A percentile compares a stretch with the other conserved stretches of the same genome.
phyloP scores from a whole-genome alignment of 2,329 filamentous ascomycete species.

The Westerdykella aurantiaca region DNA sequence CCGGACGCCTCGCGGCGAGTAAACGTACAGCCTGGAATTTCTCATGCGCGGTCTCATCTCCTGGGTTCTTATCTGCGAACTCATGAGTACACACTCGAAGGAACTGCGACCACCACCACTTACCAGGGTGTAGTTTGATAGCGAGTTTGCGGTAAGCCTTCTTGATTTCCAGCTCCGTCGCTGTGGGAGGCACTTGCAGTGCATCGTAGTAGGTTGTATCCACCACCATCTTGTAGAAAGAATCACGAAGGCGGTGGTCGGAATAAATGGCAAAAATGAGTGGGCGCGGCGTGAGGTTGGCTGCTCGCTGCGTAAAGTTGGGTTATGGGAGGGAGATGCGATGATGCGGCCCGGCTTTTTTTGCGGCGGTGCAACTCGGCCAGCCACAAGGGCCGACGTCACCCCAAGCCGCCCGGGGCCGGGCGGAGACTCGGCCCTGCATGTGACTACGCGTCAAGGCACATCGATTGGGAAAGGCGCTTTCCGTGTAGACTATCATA shows the following conservation, averaged over 20 bases:
- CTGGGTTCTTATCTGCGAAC: constrained; percentile 84
- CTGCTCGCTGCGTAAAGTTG: not conserved
- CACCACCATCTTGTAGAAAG: constrained; percentile 60
- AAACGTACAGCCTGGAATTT: constrained; percentile 78
- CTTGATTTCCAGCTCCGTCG: constrained; percentile 89
- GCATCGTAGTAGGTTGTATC: constrained; percentile 87
- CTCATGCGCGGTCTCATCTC: constrained; percentile 86
- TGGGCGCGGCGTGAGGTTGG: not conserved
- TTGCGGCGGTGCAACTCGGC: constrained; percentile 7
- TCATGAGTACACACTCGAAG: constrained; percentile 5
- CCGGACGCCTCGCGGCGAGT: not conserved
- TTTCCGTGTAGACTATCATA: too few species aligned
- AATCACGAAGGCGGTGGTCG: constrained; percentile 1
- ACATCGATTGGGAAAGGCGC: too few species aligned
- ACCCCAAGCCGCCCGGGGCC: constrained; percentile 8
- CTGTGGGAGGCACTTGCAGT: constrained; percentile 76
- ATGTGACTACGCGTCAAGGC: too few species aligned
- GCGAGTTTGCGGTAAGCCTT: constrained; percentile 90
- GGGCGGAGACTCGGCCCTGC: not conserved
- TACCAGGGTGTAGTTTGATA: constrained; percentile 86
- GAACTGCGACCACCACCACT: constrained; percentile 12
- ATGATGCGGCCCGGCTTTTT: constrained; percentile 1
- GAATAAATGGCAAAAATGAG: constrained; percentile 1
- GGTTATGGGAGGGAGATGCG: constrained; percentile 2
- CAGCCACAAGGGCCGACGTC: constrained; percentile 15